Evolutionary conservation across 75 land plant genomes (phyloP), one percentile per base, ranked within the genome.

Genomic region (Sequoia sempervirens): DNA sequence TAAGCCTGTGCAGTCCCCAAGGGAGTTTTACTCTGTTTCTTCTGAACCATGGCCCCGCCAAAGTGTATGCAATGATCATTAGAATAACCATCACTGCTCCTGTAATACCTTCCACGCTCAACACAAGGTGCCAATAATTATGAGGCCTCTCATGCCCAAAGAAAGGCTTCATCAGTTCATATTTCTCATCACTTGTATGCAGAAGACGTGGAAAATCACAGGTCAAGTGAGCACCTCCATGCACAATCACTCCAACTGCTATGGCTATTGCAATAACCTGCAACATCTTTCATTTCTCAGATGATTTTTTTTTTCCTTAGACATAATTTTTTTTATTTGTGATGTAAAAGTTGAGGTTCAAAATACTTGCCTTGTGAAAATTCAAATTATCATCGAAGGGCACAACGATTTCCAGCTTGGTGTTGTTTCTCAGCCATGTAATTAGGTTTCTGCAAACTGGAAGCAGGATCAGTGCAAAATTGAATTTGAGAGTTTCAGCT

Each of bases 161-260:
- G 43, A 40, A 80, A 15, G 50, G 82, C 9, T 34, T 86, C 23
- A 86, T 76, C 11, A 6, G 50, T 18, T 68, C 83, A 47, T 75
- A 86, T 54, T 46, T 20, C 23, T 75, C 46, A 34, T 84, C 68
- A 30, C 45, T 36, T 43, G 66, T 36, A 23, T 86, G 28, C 23
- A 74, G 69, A 56, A 86, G 84, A 3, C 86, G 38, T 15, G 86
- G 86, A 32, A 86, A 86, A 61, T 86, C 87, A 79, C 87, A 86
- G 10, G 56, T 64, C 76, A 86, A 38, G 54, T 86, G 87, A 53
- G 66, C 79, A 2, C 81, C 81, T 8, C 64, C 87, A 40, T 86
- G 87, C 46, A 86, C 40, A 23, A 78, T 38, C n/a, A 84, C 86
- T 30, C 87, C 87, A 10, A 75, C 12, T 5, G 68, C 86, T 18